Evolutionary conservation across 129 eudicot species (phyloP).

Genomic region (Arctium lappa): DNA sequence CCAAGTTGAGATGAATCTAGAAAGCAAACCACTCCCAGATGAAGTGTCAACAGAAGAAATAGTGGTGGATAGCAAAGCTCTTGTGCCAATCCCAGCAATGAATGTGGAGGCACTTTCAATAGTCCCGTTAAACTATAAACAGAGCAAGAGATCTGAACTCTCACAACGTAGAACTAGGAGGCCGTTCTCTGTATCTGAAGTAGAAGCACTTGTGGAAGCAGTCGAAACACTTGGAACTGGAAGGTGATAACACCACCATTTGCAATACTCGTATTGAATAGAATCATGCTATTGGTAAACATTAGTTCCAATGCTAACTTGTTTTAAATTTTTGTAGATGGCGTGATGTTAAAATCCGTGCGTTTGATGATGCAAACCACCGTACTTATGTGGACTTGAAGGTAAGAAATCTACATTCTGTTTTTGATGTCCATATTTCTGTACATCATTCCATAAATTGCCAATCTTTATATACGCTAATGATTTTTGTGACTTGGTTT

Average conservation of each 20-base stretch:
- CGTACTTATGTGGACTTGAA: constrained; percentile 96
- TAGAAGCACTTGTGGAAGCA: constrained; percentile 95
- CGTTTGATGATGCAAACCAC: constrained; percentile 88
- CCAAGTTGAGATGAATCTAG: constrained; percentile 22
- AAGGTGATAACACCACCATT: constrained; percentile 43
- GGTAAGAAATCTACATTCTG: constrained; percentile 37
- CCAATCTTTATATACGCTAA: neutral
- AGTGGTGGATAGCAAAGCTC: constrained; percentile 42
- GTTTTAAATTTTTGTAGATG: constrained; percentile 50
- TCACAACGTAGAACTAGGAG: constrained; percentile 77
- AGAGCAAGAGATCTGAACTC: constrained; percentile 49
- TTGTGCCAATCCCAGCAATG: constrained; percentile 43
- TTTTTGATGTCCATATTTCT: neutral
- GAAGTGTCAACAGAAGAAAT: constrained; percentile 25
- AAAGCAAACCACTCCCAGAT: constrained; percentile 30
- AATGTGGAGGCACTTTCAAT: constrained; percentile 37
- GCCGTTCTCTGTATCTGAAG: constrained; percentile 92
- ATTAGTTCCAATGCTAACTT: neutral
- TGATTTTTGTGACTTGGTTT: neutral
- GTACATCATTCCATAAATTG: neutral
- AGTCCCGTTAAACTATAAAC: constrained; percentile 48
- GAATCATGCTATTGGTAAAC: neutral
- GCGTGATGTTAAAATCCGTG: constrained; percentile 94
- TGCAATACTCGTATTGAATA: neutral
- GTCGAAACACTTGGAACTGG: constrained; percentile 98